Percentiles rank a stretch among this genome's conserved stretches.
phyloP scores from a whole-genome alignment of 371 early-diverging fungal species.

The Mucor racemosus region DNA sequence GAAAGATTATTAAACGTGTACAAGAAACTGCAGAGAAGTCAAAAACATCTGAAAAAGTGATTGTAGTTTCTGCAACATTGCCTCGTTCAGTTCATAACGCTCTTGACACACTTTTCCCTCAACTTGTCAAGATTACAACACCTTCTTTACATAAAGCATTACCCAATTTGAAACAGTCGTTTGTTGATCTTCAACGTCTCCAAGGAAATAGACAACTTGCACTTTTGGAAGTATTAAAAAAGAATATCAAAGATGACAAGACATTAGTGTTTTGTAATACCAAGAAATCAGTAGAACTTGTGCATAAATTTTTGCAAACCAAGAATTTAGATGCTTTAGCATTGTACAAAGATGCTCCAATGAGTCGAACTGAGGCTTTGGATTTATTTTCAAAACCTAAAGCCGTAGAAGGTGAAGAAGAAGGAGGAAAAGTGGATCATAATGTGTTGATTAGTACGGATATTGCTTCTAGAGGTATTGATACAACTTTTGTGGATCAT shows the following conservation, averaged over 20 bases:
- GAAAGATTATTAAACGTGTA: slow-evolving; percentile 31
- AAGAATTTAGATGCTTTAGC: slow-evolving; percentile 65
- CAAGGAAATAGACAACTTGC: slow-evolving; percentile 67
- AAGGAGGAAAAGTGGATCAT: slow-evolving; percentile 21
- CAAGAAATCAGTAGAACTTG: slow-evolving; percentile 64
- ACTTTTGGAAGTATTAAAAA: slow-evolving; percentile 76
- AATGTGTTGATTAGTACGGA: slow-evolving; percentile 91
- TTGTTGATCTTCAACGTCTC: slow-evolving; percentile 68
- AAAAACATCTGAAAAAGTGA: slow-evolving; percentile 36
- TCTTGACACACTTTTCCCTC: slow-evolving; percentile 62
- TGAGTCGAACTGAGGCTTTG: slow-evolving; percentile 51
- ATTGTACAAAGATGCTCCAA: slow-evolving; percentile 60
- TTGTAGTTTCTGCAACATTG: slow-evolving; percentile 87
- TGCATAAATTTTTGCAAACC: slow-evolving; percentile 62
- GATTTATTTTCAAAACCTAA: slow-evolving; percentile 40
- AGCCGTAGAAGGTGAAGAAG: slow-evolving; percentile 21
- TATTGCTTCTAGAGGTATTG: slow-evolving; percentile 92
- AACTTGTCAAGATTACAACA: slow-evolving; percentile 75
- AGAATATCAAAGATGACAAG: slow-evolving; percentile 58
- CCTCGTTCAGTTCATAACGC: slow-evolving; percentile 75
- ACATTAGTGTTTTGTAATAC: slow-evolving; percentile 91
- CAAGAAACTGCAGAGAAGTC: slow-evolving; percentile 17
- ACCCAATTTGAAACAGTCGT: slow-evolving; percentile 76
- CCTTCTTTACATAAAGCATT: slow-evolving; percentile 83
- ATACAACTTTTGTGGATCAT: slow-evolving; percentile 89